Base-by-base conservation (phyloP, 2,329 filamentous ascomycete genomes). In the Colletotrichum navitas region DNA sequence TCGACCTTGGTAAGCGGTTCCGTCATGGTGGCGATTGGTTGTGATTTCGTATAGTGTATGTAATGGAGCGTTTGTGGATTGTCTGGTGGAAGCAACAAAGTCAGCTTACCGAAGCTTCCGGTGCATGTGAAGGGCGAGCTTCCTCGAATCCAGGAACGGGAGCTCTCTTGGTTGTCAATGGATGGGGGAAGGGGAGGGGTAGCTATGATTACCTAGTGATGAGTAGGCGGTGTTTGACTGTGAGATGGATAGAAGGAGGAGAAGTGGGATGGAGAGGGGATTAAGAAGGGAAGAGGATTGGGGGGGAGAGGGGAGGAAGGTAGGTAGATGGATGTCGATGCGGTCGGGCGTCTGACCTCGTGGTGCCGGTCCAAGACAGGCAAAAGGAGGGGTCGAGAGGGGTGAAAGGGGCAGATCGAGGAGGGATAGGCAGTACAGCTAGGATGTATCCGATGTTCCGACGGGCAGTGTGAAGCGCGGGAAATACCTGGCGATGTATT, bases 1-100 rank as follows among this genome's bases (percentile, higher is more conserved):
- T 98, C 95, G 85, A 97, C 91, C 87, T 97, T 97, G 84, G 89
- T 88, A 81, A 97, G 89, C 78, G 92, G 89, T 82, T 85, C 84
- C 74, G 84, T 79, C 80, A 83, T 83, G 78, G 74, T 82, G 76
- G 36, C 54, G 29, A 43, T 36, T 34, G 55, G 55, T 58, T 69
- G 24, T 59, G 43, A 60, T 16, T 56, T 70, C 21, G 16, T 43
- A 39, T 52, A 66, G 66, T 62, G 47, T 39, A 54, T 34, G 39
- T 62, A 47, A 66, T 66, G 29, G 39, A 55, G 34, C n/a, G 51
- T 59, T 64, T 47, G 29, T 54, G 69, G 52, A 34, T 52, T 43
- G 12, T 58, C 70, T 72, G 54, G 14, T 34, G 26, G 0, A 24
- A 59, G 45, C 12, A 24, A 29, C 39, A 49, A 55, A 18, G 65